A percentile compares a stretch with the other conserved stretches of the same genome.
Conservation (phyloP, 495 filamentous ascomycete species). For the Hypoxylon intermedium region DNA sequence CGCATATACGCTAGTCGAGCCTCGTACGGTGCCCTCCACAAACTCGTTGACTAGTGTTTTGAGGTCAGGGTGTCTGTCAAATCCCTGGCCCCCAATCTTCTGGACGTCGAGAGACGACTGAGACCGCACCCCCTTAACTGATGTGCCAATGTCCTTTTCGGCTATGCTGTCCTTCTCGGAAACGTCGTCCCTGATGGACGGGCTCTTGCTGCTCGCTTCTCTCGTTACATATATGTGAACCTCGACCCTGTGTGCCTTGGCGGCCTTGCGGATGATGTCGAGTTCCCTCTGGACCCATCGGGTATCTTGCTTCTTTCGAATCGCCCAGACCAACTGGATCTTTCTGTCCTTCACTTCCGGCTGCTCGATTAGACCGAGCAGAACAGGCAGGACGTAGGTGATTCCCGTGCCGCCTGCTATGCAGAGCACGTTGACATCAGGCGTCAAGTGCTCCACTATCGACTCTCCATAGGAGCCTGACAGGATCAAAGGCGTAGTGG, state of each 20-base stretch:
- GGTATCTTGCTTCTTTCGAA: slow-evolving; percentile 60
- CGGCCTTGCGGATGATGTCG: slow-evolving; percentile 50
- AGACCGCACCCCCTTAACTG: slow-evolving; percentile 24
- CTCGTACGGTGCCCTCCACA: slow-evolving; percentile 46
- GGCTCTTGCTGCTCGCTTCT: slow-evolving; percentile 40
- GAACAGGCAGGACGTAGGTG: slow-evolving; percentile 65
- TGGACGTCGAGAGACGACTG: slow-evolving; percentile 32
- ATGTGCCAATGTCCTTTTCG: slow-evolving; percentile 15
- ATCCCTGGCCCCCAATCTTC: slow-evolving; percentile 30
- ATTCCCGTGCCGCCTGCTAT: slow-evolving; percentile 72
- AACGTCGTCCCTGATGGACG: slow-evolving; percentile 38
- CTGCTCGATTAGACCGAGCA: slow-evolving; percentile 53
- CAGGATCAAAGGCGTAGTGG: slow-evolving; percentile 59
- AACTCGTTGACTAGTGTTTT: slow-evolving; percentile 45
- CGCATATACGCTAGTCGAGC: slow-evolving; percentile 63
- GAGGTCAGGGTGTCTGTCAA: slow-evolving; percentile 46
- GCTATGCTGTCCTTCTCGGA: slow-evolving; percentile 24
- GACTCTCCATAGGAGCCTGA: slow-evolving; percentile 66
- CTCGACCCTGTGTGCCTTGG: slow-evolving; percentile 48
- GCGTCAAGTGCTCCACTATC: slow-evolving; percentile 48
- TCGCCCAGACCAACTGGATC: slow-evolving; percentile 68
- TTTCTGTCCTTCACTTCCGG: slow-evolving; percentile 41
- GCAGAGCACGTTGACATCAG: slow-evolving; percentile 62
- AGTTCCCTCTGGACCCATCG: slow-evolving; percentile 66
- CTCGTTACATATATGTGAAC: slow-evolving; percentile 66